Base-by-base conservation (phyloP, 495 filamentous ascomycete species). In the Aeminium ludgeri region DNA sequence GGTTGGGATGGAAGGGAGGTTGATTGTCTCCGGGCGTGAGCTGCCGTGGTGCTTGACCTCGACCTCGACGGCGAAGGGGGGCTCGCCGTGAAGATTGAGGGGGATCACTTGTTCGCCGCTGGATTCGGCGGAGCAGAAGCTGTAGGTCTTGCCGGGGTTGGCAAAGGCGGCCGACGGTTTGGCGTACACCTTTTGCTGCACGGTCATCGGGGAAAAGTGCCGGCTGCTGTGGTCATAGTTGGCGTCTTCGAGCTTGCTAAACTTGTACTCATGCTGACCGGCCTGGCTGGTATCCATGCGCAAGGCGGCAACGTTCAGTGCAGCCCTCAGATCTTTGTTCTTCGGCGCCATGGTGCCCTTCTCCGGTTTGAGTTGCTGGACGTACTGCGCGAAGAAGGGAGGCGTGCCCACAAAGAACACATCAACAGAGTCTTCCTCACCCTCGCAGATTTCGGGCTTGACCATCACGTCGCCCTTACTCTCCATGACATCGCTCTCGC, bases 71-170 rank as follows among this genome's bases (percentile, higher is more conserved):
- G 74, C 76, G 61, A 97, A 97, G 0, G 89, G 89, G 3, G 89
- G 74, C n/a, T 72, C 62, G 19, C 89, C 89, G 31, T 74, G 74
- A 13, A 97, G 64, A 0, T 68, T 75, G 32, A 97, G 75, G 0
- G 89, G 86, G 41, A 97, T 86, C 8, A 76, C 69, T 54, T 96
- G 85, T 38, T 85, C 80, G 30, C 74, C 76, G 32, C 67, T 69
- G n/a, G 75, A 67, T 43, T 91, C 84, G 29, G 80, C 75, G 49
- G 84, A 77, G 63, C 89, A 97, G 59, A 84, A 93, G 45, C 82
- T 89, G 63, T 94, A 94, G 3, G 85, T 84, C 56, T 86, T 86
- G n/a, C 84, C 87, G 2, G 85, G 83, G 45, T 82, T 80, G 39
- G 68, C 68, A 51, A 97, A 96, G 10, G 65, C 62, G 16, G 83